phyloP scores from a whole-genome alignment of 495 filamentous ascomycete species.

The Choiromyces venosus region DNA sequence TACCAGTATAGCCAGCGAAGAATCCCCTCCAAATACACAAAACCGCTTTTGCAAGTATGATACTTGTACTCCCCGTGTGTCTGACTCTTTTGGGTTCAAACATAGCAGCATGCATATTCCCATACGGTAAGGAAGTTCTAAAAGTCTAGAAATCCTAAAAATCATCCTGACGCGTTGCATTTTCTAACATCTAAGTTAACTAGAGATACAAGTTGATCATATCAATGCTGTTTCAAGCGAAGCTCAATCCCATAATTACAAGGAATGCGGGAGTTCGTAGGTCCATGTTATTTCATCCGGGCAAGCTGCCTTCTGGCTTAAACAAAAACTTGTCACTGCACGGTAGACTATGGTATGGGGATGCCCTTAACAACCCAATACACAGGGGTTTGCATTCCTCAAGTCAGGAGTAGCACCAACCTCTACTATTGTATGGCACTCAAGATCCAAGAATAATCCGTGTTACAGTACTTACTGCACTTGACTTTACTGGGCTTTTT shows the following conservation, averaged over 20 bases:
- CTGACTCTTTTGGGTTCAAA: neutral
- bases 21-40: neutral
- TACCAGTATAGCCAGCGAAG: neutral
- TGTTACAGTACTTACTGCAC: too few relatives aligned
- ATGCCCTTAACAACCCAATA: neutral
- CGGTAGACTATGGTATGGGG: too few relatives aligned
- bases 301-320: neutral
- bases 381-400: constrained; percentile 1
- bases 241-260: neutral
- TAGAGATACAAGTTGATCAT: neutral
- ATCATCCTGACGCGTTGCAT: neutral
- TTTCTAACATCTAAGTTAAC: neutral
- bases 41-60: neutral
- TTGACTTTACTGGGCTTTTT: too few relatives aligned
- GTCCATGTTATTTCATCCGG: neutral
- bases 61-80: neutral
- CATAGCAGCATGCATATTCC: neutral
- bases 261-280: neutral
- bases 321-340: neutral
- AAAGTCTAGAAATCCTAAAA: neutral
- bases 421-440: neutral
- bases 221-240: neutral
- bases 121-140: neutral
- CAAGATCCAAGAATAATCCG: neutral
- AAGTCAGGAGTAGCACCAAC: neutral